Conservation (phyloP, 257 asterid genomes). For the Nicotiana tabacum region DNA sequence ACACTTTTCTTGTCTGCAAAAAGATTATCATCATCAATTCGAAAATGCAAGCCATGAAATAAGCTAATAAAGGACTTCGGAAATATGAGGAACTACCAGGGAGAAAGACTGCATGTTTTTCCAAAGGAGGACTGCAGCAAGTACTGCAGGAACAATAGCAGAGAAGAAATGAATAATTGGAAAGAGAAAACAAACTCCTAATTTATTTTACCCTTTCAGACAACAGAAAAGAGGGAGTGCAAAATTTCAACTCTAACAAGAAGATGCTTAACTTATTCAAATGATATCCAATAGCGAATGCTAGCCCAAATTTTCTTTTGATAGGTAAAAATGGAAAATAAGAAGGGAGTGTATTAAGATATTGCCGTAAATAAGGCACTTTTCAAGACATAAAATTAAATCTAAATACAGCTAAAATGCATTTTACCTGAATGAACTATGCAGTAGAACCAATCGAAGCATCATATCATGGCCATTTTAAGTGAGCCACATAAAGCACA, state of each 20-base stretch:
- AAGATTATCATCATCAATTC: not conserved
- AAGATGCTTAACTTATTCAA: not conserved
- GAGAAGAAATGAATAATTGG: not conserved
- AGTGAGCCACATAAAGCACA: not conserved
- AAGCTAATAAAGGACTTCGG: not conserved
- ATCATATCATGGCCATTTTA: not conserved
- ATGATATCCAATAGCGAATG: not conserved
- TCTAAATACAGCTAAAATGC: not conserved
- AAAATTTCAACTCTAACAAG: not conserved
- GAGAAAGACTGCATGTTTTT: constrained; percentile 67
- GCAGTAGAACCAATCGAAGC: not conserved
- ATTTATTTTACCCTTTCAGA: not conserved
- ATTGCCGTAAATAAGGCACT: not conserved
- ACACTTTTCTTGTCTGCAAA: constrained; percentile 47
- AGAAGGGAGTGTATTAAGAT: not conserved
- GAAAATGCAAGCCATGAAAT: not conserved
- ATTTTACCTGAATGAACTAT: not conserved
- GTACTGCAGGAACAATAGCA: constrained; percentile 46
- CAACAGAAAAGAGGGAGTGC: not conserved
- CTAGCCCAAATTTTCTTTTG: not conserved
- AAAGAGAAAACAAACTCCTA: not conserved
- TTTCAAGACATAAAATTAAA: not conserved
- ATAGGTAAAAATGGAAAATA: too few relatives aligned
- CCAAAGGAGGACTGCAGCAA: constrained; percentile 59
- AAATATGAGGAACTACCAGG: constrained; percentile 39